These are phyloP conservation scores for Astragalus membranaceus DNA, from an alignment of 306 rosid genomes.

Conservation along the genomic window DNA sequence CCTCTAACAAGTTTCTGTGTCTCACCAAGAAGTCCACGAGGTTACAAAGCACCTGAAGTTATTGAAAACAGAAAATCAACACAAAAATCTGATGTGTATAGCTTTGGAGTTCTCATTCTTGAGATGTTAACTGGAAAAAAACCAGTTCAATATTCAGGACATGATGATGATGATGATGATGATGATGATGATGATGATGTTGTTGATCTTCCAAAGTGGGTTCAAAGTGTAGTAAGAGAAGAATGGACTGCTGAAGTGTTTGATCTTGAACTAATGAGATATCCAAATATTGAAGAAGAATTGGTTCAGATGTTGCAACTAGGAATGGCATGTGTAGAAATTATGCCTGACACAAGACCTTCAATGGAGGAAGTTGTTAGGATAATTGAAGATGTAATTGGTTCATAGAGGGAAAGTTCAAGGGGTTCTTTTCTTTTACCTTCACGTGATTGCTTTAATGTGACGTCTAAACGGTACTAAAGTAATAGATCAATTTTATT, in stretches of 20 bases:
- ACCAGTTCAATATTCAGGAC: constrained; percentile 65
- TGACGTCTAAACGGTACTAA: too few species aligned
- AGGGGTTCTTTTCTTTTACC: constrained; percentile 18
- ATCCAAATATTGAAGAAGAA: constrained; percentile 78
- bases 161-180: too few species aligned
- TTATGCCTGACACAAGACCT: constrained; percentile 68
- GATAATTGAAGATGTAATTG: constrained; percentile 59
- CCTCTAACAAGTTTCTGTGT: constrained; percentile 44
- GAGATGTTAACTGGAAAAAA: constrained; percentile 87
- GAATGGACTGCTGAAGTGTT: constrained; percentile 98
- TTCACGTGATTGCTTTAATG: too few species aligned
- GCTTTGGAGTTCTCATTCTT: constrained; percentile 83
- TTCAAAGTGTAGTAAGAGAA: constrained; percentile 76
- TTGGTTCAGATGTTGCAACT: constrained; percentile 90
- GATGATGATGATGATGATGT: constrained; percentile 63
- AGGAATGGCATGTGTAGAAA: constrained; percentile 87
- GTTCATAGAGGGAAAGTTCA: constrained; percentile 38
- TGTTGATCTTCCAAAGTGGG: constrained; percentile 90
- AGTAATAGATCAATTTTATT: too few species aligned
- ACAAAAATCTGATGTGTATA: constrained; percentile 70
- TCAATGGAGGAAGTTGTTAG: constrained; percentile 72
- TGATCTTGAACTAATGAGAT: constrained; percentile 75
- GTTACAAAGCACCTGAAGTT: constrained; percentile 76
- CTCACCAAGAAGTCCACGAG: constrained; percentile 46
- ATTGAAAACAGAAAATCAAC: constrained; percentile 51